Base-by-base conservation (phyloP, 2,329 filamentous ascomycete species). In the Colletotrichum chrysophilum region DNA sequence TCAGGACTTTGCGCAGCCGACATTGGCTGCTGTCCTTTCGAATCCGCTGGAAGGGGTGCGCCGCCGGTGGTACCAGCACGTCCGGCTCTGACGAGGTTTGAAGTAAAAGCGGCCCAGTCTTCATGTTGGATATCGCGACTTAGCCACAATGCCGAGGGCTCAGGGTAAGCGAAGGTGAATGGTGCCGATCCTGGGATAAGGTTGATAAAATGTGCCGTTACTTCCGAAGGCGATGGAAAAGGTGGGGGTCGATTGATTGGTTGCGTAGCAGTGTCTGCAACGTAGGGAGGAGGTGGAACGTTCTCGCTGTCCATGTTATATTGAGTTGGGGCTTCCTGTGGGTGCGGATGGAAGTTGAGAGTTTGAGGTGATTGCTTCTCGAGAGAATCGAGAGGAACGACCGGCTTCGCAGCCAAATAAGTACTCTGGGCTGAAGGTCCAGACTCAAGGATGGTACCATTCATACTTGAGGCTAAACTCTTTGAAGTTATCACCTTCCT, bases 301-400 rank as follows among this genome's bases (percentile, higher is more conserved):
- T n/a, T 18, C 9, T 48, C 18, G 1, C 38, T 48, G 5, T 9
- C 0, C 38, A 48, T 48, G 9, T 0, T 48, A 10, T n/a, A 0
- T 48, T 4, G 38, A 12, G 38, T 5, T 12, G 4, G 9, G 18
- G 5, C 9, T 48, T 7, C 12, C 9, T 48, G 38, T 2, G 38
- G 18, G 12, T 21, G 9, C 18, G 38, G 9, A 12, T n/a, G 38
- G 7, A 48, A 12, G 9, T 48, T 48, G 18, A n/a, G 38, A 12
- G 18, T 4, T n/a, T 48, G 38, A 48, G 5, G 38, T n/a, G 18
- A 48, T 43, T 43, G 36, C 16, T 43, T 43, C 36, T 43, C 36
- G 4, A 43, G 36, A 48, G 5, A 2, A 12, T 43, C 1, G 36
- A 18, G 36, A 7, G 2, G 5, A 48, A n/a, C 0, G 18, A 48